Base-by-base conservation (phyloP, 805 yeast genomes). In the Hanseniaspora hatyaiensis region DNA sequence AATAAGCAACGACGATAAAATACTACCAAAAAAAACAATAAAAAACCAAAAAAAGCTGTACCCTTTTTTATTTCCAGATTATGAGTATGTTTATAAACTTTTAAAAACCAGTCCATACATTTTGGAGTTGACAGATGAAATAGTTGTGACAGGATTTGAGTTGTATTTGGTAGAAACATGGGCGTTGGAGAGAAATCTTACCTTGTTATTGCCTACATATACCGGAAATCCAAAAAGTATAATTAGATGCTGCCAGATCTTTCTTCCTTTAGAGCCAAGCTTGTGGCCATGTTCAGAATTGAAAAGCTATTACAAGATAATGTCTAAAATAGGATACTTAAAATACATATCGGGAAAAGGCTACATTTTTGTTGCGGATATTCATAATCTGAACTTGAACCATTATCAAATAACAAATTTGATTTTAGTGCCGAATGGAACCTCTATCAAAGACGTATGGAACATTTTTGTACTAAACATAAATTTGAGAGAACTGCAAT, bases 111-210 rank as follows among this genome's bases (percentile, higher is more conserved):
- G 20, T 22, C 32, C 33, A 4, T 15, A 24, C 6, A 24, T 42
- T 3, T 38, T 24, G 23, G 16, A 38, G 9, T 30, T 15, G 28
- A 36, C 43, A 12, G 29, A 13, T 11, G 51, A 42, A 33, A 20
- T 38, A 4, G 34, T 19, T 11, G 34, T 49, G 8, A 20, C 34
- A 4, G 97, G 98, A 1, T 86, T 82, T 59, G 97, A 92, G 62
- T 74, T 83, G 13, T 92, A 92, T 60, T 69, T 92, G 32, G 95
- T 89, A 9, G 97, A 92, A 61, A 96, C 89, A 62, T 92, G 98
- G 98, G 80, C 83, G 2, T 71, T 81, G 29, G 79, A 78, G 50
- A 68, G 97, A 38, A 69, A 73, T 34, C 65, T 77, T 11, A 78
- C 83, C 22, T 71, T 81, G 1, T 70, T 82, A 4, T 79, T 89